phyloP scores from a whole-genome alignment of 73 alveolate genomes.

The Symbiodinium pilosum region DNA sequence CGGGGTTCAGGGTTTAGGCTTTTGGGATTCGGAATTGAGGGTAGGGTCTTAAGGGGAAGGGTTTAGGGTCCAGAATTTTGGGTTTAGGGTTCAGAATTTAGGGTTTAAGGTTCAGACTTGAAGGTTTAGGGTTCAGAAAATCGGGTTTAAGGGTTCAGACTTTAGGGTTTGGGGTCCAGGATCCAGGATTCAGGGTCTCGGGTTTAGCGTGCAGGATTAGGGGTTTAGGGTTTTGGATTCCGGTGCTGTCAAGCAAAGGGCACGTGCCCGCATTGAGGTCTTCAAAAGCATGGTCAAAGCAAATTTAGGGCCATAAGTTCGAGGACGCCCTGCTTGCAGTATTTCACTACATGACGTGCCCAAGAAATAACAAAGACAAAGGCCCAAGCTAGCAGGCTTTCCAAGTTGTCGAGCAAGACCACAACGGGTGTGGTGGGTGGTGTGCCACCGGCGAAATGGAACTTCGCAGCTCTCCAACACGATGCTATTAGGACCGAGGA shows the following conservation, averaged over 20 bases:
- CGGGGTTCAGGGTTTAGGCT: not conserved
- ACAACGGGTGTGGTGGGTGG: too few relatives aligned
- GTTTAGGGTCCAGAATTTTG: not conserved
- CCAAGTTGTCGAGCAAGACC: too few relatives aligned
- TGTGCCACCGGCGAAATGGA: too few relatives aligned
- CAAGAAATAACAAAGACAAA: too few relatives aligned
- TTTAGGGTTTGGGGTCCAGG: not conserved
- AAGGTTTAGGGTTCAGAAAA: not conserved
- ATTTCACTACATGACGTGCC: too few relatives aligned
- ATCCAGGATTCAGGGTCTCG: not conserved
- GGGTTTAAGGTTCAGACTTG: not conserved
- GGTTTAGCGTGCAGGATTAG: not conserved
- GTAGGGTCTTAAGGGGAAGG: not conserved
- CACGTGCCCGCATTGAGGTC: not conserved
- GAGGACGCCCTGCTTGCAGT: too few relatives aligned
- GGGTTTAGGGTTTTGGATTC: not conserved
- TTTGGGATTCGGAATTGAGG: not conserved
- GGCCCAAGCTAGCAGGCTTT: too few relatives aligned
- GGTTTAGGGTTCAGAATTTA: not conserved
- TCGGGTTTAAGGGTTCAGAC: not conserved
- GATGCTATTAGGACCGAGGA: too few relatives aligned
- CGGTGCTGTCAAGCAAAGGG: not conserved
- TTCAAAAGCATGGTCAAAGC: not conserved
- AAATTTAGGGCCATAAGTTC: too few relatives aligned
- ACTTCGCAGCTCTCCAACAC: too few relatives aligned